Evolutionary conservation across 345 rosid genomes (phyloP).

Genomic region (Odontarrhena argentea): DNA sequence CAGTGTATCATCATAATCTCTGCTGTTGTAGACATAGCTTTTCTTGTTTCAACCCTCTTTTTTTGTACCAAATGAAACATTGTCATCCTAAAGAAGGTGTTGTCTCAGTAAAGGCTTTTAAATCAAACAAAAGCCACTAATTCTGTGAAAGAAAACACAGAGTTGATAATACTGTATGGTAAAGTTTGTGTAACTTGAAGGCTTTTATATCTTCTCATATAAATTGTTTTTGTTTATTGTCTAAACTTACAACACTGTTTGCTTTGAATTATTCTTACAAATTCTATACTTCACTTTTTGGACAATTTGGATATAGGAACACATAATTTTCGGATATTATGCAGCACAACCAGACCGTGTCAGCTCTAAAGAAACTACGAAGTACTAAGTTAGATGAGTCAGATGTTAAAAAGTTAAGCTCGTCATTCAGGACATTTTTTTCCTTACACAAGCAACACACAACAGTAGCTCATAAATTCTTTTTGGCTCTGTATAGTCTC

Average conservation of each 20-base stretch:
- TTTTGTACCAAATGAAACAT: slow-evolving; percentile 16
- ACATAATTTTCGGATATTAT: neutral
- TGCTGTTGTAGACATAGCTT: slow-evolving; percentile 17
- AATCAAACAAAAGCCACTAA: no score
- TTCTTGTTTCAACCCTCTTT: neutral
- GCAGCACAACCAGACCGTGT: neutral
- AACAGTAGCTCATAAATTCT: slow-evolving; percentile 25
- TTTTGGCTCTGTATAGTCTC: slow-evolving; percentile 20
- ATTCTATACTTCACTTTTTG: no score
- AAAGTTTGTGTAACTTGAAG: no score
- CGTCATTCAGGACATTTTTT: slow-evolving; percentile 14
- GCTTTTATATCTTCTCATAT: no score
- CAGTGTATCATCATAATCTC: slow-evolving; percentile 29
- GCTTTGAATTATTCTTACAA: no score
- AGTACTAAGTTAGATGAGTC: neutral
- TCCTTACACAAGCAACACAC: slow-evolving; percentile 29
- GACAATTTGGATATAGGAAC: no score
- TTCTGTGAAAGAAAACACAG: no score
- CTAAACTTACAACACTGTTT: no score
- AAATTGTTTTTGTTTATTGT: no score
- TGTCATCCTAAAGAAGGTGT: neutral
- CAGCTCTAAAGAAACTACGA: neutral
- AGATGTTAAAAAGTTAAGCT: slow-evolving; percentile 12
- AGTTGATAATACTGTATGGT: no score
- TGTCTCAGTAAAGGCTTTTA: neutral